Conservation (phyloP, 1,139 yeast genomes). For the Suhomyces panamericanus region DNA sequence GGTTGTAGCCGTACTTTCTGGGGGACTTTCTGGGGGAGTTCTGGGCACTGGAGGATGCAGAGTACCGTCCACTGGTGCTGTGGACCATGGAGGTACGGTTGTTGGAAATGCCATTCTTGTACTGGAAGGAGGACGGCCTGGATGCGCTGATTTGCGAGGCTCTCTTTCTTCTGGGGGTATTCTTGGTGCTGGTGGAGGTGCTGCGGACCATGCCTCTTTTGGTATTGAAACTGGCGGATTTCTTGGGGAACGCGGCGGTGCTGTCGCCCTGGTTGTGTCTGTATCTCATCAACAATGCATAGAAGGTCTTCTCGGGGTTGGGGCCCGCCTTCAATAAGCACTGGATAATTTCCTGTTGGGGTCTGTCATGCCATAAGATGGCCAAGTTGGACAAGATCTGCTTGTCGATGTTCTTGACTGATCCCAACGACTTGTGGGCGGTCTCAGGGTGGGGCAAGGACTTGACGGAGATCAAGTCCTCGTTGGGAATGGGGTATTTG, state of each 20-base stretch:
- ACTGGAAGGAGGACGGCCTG: conserved; percentile 22
- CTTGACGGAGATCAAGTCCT: conserved; percentile 50
- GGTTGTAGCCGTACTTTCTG: conserved; percentile 20
- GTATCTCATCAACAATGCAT: conserved; percentile 61
- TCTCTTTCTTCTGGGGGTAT: conserved; percentile 21
- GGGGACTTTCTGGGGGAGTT: conserved; percentile 34
- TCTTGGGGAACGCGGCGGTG: conserved; percentile 19
- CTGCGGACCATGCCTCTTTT: conserved; percentile 25
- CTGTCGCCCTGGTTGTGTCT: conserved; percentile 45
- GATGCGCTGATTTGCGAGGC: conserved; percentile 20
- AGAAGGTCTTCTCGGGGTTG: conserved; percentile 74
- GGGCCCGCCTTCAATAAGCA: conserved; percentile 58
- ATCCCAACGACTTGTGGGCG: conserved; percentile 50
- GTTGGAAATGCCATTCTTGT: conserved; percentile 16
- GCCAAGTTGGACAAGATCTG: conserved; percentile 67
- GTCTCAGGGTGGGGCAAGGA: conserved; percentile 67
- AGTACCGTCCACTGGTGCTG: conserved; percentile 22
- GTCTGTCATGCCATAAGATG: conserved; percentile 73
- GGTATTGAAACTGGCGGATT: conserved; percentile 19
- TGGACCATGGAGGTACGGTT: conserved; percentile 24
- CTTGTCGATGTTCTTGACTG: conserved; percentile 54
- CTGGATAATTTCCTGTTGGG: conserved; percentile 53
- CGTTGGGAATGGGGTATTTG: conserved; percentile 58
- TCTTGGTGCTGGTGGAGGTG: conserved; percentile 17
- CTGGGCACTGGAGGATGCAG: conserved; percentile 36